These are phyloP conservation scores for Lactarius evosmus DNA, from an alignment of 768 basidiomycete species.

Conservation along the genomic window DNA sequence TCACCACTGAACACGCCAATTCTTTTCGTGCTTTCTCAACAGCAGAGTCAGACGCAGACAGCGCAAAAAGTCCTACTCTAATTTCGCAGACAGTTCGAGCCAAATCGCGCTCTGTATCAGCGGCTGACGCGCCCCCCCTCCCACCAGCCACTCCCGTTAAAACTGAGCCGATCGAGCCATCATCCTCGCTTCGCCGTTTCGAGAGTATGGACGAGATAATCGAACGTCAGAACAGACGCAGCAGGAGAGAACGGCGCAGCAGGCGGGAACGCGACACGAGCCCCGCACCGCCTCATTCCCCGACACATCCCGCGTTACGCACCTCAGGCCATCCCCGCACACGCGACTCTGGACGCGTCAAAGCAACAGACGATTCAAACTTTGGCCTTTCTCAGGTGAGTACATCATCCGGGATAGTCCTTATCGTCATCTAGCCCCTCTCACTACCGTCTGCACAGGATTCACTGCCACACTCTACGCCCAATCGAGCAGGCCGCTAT, in stretches of 20 bases:
- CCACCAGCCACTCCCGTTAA: constrained; percentile 58
- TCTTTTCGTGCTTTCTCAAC: constrained; percentile 46
- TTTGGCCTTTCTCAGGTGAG: constrained; percentile 16
- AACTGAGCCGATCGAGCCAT: constrained; percentile 52
- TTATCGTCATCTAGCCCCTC: constrained; percentile 24
- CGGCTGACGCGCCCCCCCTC: constrained; percentile 45
- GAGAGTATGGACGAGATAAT: constrained; percentile 77
- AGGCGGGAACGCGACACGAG: constrained; percentile 46
- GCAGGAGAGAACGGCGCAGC: constrained; percentile 48
- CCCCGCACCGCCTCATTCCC: constrained; percentile 15
- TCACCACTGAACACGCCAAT: constrained; percentile 51
- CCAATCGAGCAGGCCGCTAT: constrained; percentile 25
- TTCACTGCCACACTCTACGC: constrained; percentile 38
- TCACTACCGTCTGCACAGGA: constrained; percentile 35
- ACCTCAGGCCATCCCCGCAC: constrained; percentile 50
- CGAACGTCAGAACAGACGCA: constrained; percentile 62
- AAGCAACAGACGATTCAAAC: constrained; percentile 13
- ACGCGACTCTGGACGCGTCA: constrained; percentile 48
- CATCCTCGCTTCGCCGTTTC: constrained; percentile 52
- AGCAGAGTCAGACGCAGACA: constrained; percentile 38
- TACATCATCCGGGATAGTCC: neutral
- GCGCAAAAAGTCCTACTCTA: constrained; percentile 11
- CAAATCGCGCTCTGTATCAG: constrained; percentile 42
- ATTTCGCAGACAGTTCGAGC: constrained; percentile 29
- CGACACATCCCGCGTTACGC: constrained; percentile 40